Conservation (phyloP, 1,139 yeast genomes). For the Magnusiomyces starmeri region DNA sequence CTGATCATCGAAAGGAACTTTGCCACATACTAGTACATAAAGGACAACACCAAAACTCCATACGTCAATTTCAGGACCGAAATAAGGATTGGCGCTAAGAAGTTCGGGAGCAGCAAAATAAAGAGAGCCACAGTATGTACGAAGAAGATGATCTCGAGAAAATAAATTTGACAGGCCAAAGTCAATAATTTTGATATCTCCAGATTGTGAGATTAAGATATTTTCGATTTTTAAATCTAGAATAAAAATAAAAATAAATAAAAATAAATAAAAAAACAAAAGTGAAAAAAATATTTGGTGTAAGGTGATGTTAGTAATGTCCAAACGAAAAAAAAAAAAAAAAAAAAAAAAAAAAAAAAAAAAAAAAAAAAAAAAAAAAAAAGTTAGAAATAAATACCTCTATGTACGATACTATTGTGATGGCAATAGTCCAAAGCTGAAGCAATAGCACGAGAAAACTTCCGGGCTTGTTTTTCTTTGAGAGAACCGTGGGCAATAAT, state of each 20-base stretch:
- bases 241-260: not conserved
- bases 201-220: conserved; percentile 86
- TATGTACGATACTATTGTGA: conserved; percentile 86
- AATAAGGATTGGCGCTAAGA: conserved; percentile 82
- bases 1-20: conserved; percentile 96
- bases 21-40: conserved; percentile 92
- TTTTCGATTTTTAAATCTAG: conserved; percentile 88
- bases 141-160: conserved; percentile 62
- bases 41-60: conserved; percentile 98
- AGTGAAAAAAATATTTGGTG: not conserved
- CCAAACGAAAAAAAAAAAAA: not conserved
- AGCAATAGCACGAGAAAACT: conserved; percentile 93
- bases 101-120: conserved; percentile 99
- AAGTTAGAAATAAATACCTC: conserved; percentile 31
- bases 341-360: conserved; percentile 1
- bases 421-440: conserved; percentile 93
- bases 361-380: not conserved
- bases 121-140: conserved; percentile 94
- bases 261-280: not conserved
- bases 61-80: conserved; percentile 95
- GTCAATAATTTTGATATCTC: conserved; percentile 92
- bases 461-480: conserved; percentile 89
- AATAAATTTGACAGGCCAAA: conserved; percentile 90
- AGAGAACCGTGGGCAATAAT: conserved; percentile 94
- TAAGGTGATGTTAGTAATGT: not conserved